Percentiles rank a stretch among this genome's conserved stretches.
phyloP scores from a whole-genome alignment of 179 eudicot species.

The Silene coronaria region DNA sequence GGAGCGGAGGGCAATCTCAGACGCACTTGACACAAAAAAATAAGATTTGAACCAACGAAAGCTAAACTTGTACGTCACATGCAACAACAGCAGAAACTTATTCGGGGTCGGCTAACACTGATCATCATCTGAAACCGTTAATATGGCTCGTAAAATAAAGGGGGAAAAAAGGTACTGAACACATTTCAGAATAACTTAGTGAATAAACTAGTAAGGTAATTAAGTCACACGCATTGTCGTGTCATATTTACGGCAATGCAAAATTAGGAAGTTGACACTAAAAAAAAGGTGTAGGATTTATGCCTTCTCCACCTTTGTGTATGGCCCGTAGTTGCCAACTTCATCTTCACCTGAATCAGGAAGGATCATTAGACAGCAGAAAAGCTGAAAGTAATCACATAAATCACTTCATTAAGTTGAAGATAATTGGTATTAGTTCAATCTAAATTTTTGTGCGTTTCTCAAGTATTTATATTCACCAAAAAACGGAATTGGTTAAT shows the following conservation, averaged over 20 bases:
- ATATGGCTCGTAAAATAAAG: too few relatives aligned
- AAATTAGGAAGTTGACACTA: background rate
- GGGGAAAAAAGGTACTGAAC: too few relatives aligned
- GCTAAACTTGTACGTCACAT: background rate
- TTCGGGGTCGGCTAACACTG: too few relatives aligned
- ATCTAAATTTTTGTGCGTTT: background rate
- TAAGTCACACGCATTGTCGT: background rate
- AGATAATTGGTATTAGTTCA: background rate
- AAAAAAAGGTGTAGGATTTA: slow-evolving; percentile 6
- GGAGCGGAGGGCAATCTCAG: background rate
- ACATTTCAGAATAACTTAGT: background rate
- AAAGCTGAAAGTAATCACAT: background rate
- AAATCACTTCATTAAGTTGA: background rate
- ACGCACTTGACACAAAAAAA: background rate
- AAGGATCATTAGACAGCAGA: slow-evolving; percentile 25
- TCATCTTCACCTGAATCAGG: slow-evolving; percentile 68
- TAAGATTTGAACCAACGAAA: background rate
- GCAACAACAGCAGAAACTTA: background rate
- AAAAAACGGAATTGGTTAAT: background rate
- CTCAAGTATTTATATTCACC: background rate
- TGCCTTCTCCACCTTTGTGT: slow-evolving; percentile 55
- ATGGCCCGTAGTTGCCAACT: slow-evolving; percentile 58
- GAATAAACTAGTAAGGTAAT: background rate
- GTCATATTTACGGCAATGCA: background rate
- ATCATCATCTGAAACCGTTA: too few relatives aligned